Evolutionary conservation across 2,329 filamentous ascomycete genomes (phyloP).

Genomic region (Cladosporium sp.): DNA sequence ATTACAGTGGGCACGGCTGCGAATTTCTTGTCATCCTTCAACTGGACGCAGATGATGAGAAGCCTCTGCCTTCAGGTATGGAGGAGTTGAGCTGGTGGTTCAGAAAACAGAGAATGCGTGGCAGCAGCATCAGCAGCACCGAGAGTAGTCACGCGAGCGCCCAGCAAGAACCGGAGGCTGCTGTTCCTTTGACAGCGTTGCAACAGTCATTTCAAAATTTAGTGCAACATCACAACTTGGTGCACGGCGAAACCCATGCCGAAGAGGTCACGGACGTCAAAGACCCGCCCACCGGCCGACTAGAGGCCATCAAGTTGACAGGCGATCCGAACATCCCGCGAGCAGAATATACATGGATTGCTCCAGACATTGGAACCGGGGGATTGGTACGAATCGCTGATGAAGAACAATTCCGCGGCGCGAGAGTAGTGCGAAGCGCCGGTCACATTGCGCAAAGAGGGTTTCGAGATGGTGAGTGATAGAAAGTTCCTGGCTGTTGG

Average conservation of each 20-base stretch:
- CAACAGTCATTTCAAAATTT: not conserved
- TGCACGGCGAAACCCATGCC: too few species aligned
- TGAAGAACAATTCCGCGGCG: slow-evolving; percentile 68
- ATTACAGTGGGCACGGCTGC: slow-evolving; percentile 82
- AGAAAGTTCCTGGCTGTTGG: too few species aligned
- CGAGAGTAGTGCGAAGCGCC: slow-evolving; percentile 65
- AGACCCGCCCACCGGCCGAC: slow-evolving; percentile 56
- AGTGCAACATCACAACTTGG: not conserved
- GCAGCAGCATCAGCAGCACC: slow-evolving; percentile 19
- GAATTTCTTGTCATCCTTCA: slow-evolving; percentile 85
- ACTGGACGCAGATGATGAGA: slow-evolving; percentile 47
- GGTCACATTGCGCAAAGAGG: slow-evolving; percentile 75
- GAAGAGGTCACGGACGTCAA: slow-evolving; percentile 1
- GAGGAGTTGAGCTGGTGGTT: slow-evolving; percentile 30
- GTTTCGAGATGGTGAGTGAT: slow-evolving; percentile 64
- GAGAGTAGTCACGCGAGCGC: slow-evolving; percentile 18
- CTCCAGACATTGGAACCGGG: slow-evolving; percentile 66
- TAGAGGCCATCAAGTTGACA: slow-evolving; percentile 87
- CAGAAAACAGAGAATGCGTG: slow-evolving; percentile 19
- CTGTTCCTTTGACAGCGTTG: not conserved
- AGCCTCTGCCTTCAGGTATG: slow-evolving; percentile 37
- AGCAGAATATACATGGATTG: slow-evolving; percentile 78
- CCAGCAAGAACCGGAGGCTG: not conserved
- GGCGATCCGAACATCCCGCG: slow-evolving; percentile 87
- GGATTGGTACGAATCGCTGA: slow-evolving; percentile 62